Conservation (phyloP, 768 basidiomycete species). For the Clathrus columnatus region DNA sequence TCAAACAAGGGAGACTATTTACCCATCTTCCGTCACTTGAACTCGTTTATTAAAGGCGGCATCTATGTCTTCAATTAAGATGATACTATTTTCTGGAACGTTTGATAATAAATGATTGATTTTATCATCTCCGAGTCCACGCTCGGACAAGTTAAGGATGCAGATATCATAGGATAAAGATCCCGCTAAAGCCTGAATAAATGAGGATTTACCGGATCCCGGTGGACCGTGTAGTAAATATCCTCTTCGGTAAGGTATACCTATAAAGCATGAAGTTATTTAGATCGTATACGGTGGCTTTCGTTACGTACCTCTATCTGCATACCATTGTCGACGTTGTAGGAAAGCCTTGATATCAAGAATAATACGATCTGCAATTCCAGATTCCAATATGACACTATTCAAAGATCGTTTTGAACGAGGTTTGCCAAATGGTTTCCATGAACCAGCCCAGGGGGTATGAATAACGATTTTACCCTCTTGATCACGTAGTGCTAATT, state of each 20-base stretch:
- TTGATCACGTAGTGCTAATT: constrained; percentile 74
- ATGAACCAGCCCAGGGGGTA: constrained; percentile 94
- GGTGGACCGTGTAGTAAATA: constrained; percentile 95
- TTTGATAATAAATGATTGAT: constrained; percentile 88
- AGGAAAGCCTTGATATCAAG: constrained; percentile 77
- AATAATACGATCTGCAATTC: constrained; percentile 79
- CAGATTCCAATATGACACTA: constrained; percentile 81
- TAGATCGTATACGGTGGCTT: neutral
- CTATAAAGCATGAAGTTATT: constrained; percentile 43
- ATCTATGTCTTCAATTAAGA: constrained; percentile 97
- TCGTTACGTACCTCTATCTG: constrained; percentile 84
- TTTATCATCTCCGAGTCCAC: constrained; percentile 95
- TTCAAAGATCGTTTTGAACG: constrained; percentile 75
- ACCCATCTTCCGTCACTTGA: constrained; percentile 91
- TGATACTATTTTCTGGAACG: constrained; percentile 84
- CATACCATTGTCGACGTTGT: constrained; percentile 84
- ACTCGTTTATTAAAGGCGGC: constrained; percentile 93
- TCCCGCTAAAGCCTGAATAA: constrained; percentile 95
- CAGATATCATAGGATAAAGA: constrained; percentile 92
- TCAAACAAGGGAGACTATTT: constrained; percentile 9
- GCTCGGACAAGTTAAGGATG: constrained; percentile 88
- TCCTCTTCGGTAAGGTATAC: constrained; percentile 94
- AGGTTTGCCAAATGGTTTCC: constrained; percentile 92
- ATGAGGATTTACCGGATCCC: constrained; percentile 97
- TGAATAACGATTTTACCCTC: constrained; percentile 95